phyloP scores from a whole-genome alignment of 2,329 filamentous ascomycete species.

The Neurospora sp. region DNA sequence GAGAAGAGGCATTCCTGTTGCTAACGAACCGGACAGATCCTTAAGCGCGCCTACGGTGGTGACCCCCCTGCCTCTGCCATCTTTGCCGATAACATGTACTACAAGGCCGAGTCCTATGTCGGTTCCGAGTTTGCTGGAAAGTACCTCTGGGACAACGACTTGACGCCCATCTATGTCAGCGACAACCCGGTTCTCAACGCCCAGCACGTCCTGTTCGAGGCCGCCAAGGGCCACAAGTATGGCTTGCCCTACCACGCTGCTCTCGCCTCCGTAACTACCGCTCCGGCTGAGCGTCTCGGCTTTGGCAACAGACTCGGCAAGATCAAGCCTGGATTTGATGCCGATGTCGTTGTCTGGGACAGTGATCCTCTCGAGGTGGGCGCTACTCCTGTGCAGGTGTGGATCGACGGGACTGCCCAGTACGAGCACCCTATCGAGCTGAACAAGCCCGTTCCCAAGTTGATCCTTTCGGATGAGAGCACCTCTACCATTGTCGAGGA shows the following conservation, averaged over 20 bases:
- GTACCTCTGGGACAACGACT: conserved; percentile 51
- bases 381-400: conserved; percentile 49
- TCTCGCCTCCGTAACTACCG: conserved; percentile 46
- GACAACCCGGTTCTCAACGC: conserved; percentile 62
- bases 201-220: conserved; percentile 58
- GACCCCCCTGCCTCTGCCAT: conserved; percentile 47
- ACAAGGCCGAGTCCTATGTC: conserved; percentile 57
- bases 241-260: conserved; percentile 52
- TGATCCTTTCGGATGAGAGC: conserved; percentile 29
- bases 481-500: conserved; percentile 34
- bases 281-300: conserved; percentile 47
- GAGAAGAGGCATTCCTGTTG: neutral
- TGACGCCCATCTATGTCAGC: conserved; percentile 59
- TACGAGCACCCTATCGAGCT: conserved; percentile 45
- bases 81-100: conserved; percentile 65
- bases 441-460: conserved; percentile 33
- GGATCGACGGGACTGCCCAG: conserved; percentile 52
- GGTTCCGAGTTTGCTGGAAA: conserved; percentile 58
- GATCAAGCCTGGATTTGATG: conserved; percentile 51
- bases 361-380: conserved; percentile 49
- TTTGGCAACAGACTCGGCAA: conserved; percentile 49
- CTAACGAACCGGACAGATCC: conserved; percentile 27
- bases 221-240: conserved; percentile 49
- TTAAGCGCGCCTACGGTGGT: conserved; percentile 46
- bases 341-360: conserved; percentile 53